A percentile compares a stretch with the other conserved stretches of the same genome.
phyloP scores from a whole-genome alignment of 164 flowering plant species.

The Paratinospora sagittata region DNA sequence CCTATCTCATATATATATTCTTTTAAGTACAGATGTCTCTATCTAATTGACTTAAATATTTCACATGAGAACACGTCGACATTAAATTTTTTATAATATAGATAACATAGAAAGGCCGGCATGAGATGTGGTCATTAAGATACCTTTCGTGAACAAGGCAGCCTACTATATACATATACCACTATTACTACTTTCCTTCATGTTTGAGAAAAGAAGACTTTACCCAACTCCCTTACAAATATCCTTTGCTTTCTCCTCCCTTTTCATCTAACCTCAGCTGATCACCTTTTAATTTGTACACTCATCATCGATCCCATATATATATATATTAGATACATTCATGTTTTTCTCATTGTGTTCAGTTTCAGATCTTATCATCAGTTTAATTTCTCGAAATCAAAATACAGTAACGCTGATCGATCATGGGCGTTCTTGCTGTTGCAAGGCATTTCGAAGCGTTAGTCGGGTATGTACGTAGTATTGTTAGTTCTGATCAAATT shows the following conservation, averaged over 20 bases:
- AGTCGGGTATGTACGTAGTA: neutral
- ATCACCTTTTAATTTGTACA: neutral
- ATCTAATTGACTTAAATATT: too few relatives aligned
- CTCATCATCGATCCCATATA: neutral
- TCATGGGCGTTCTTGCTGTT: neutral
- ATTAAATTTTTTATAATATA: too few relatives aligned
- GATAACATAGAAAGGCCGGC: too few relatives aligned
- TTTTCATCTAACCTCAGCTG: neutral
- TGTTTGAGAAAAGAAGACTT: slow-evolving; percentile 2
- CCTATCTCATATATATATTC: too few relatives aligned
- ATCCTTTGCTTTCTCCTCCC: neutral
- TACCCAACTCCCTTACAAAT: neutral
- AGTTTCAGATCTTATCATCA: too few relatives aligned
- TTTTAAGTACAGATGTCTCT: too few relatives aligned
- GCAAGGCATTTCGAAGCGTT: neutral
- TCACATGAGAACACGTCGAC: too few relatives aligned
- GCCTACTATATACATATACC: neutral
- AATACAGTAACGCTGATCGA: neutral
- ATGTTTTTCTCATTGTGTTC: neutral
- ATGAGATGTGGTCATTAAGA: neutral
- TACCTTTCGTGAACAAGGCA: neutral
- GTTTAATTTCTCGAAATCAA: too few relatives aligned
- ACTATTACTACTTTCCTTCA: neutral
- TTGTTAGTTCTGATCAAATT: too few relatives aligned
- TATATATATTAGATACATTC: too few relatives aligned